Evolutionary conservation across 371 early-diverging fungal species (phyloP).

Genomic region (Rhizopus stolonifer): DNA sequence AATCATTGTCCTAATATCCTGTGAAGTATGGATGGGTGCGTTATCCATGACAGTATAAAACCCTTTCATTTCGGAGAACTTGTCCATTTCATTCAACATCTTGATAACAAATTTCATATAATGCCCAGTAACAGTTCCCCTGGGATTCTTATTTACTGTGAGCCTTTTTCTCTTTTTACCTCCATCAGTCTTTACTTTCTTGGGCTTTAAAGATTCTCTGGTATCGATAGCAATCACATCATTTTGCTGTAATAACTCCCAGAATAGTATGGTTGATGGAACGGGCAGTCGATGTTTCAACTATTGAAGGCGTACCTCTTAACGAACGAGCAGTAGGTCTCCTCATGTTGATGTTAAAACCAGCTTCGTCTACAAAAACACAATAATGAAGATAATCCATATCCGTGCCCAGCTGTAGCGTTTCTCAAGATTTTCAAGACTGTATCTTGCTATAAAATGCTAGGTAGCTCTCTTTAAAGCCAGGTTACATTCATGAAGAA

Average conservation of each 20-base stretch:
- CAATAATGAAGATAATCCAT: constrained; percentile 20
- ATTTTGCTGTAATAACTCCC: constrained; percentile 9
- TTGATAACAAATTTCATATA: constrained; percentile 6
- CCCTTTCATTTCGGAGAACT: background rate
- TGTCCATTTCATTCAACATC: constrained; percentile 10
- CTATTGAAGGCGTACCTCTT: constrained; percentile 12
- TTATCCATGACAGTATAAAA: too few species aligned
- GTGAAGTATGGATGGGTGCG: too few species aligned
- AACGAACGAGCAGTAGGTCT: constrained; percentile 13
- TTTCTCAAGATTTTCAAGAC: constrained; percentile 11
- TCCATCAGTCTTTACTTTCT: too few species aligned
- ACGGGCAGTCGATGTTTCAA: constrained; percentile 9
- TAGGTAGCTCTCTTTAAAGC: background rate
- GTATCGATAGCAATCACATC: too few species aligned
- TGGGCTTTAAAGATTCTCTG: too few species aligned
- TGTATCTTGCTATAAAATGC: constrained; percentile 14
- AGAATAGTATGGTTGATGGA: constrained; percentile 12
- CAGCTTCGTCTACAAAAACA: constrained; percentile 22
- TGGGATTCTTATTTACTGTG: background rate
- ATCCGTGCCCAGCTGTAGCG: constrained; percentile 5
- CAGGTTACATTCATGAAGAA: background rate
- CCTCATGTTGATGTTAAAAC: constrained; percentile 14
- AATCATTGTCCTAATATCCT: too few species aligned
- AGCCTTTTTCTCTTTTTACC: too few species aligned
- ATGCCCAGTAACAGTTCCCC: constrained; percentile 9